Percentiles rank a stretch among this genome's conserved stretches.
phyloP scores from a whole-genome alignment of 148 eudicot genomes.

The Pouteria glomerata region DNA sequence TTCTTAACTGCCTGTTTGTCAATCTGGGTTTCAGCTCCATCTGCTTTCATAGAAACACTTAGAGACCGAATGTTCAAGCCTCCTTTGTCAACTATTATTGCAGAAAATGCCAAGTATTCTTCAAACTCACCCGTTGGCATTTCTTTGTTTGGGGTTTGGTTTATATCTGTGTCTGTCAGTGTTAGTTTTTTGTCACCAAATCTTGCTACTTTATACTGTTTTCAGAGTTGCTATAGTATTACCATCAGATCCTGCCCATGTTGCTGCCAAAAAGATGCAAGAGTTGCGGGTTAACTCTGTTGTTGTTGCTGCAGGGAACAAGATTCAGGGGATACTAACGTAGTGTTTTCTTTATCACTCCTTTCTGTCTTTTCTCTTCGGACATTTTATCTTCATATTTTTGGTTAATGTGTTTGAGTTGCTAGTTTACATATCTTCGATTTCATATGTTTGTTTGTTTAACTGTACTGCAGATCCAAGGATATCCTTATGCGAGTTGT shows the following conservation, averaged over 20 bases:
- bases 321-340: slow-evolving; percentile 89
- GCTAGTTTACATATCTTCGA: not conserved
- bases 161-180: not conserved
- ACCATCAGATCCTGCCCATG: slow-evolving; percentile 75
- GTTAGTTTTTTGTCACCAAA: slow-evolving; percentile 10
- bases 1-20: not conserved
- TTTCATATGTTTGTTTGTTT: slow-evolving; percentile 6
- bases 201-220: slow-evolving; percentile 3
- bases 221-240: slow-evolving; percentile 66
- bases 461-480: slow-evolving; percentile 56
- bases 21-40: slow-evolving; percentile 55
- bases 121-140: slow-evolving; percentile 1
- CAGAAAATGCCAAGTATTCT: slow-evolving; percentile 66
- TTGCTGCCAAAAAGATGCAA: slow-evolving; percentile 88
- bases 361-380: slow-evolving; percentile 1
- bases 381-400: not conserved
- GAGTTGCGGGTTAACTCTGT: slow-evolving; percentile 71
- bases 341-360: slow-evolving; percentile 17
- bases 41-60: slow-evolving; percentile 81
- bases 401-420: slow-evolving; percentile 7
- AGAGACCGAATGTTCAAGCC: slow-evolving; percentile 98
- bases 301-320: slow-evolving; percentile 50
- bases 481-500: slow-evolving; percentile 94
- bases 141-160: not conserved
- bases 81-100: slow-evolving; percentile 68